These are phyloP conservation scores for Metschnikowia henanensis DNA, from an alignment of 805 yeast genomes.

Conservation along the genomic window DNA sequence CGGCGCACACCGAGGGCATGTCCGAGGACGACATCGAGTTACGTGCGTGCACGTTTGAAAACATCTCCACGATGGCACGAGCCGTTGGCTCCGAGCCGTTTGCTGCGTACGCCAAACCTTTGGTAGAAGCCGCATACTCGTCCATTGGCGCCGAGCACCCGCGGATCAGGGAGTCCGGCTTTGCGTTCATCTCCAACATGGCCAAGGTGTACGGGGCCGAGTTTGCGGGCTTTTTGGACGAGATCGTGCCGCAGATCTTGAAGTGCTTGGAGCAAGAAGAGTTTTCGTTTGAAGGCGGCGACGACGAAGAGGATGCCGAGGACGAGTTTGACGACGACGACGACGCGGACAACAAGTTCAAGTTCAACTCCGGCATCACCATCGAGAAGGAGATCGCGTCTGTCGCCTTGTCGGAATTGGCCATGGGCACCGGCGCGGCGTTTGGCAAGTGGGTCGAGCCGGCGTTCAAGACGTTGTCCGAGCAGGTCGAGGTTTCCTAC, in stretches of 20 bases:
- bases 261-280: slow-evolving; percentile 86
- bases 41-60: slow-evolving; percentile 90
- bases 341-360: slow-evolving; percentile 63
- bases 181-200: slow-evolving; percentile 88
- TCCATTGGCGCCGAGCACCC: slow-evolving; percentile 77
- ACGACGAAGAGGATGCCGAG: slow-evolving; percentile 49
- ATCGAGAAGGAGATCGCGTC: slow-evolving; percentile 96
- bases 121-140: slow-evolving; percentile 82
- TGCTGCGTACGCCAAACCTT: slow-evolving; percentile 80
- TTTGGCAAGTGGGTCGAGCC: slow-evolving; percentile 78
- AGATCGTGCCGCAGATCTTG: slow-evolving; percentile 80
- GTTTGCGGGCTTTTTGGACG: slow-evolving; percentile 81
- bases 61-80: slow-evolving; percentile 91
- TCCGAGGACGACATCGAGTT: slow-evolving; percentile 88
- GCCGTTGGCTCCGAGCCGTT: slow-evolving; percentile 94
- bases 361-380: slow-evolving; percentile 92
- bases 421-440: slow-evolving; percentile 78
- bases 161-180: slow-evolving; percentile 92
- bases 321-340: slow-evolving; percentile 48
- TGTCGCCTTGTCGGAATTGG: slow-evolving; percentile 85
- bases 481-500: slow-evolving; percentile 81
- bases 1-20: slow-evolving; percentile 70
- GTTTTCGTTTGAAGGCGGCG: slow-evolving; percentile 61
- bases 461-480: slow-evolving; percentile 59
- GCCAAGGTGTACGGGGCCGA: slow-evolving; percentile 93